Percentiles rank a stretch among this genome's conserved stretches.
Conservation (phyloP, 495 filamentous ascomycete genomes). For the Parathielavia hyrcaniae region DNA sequence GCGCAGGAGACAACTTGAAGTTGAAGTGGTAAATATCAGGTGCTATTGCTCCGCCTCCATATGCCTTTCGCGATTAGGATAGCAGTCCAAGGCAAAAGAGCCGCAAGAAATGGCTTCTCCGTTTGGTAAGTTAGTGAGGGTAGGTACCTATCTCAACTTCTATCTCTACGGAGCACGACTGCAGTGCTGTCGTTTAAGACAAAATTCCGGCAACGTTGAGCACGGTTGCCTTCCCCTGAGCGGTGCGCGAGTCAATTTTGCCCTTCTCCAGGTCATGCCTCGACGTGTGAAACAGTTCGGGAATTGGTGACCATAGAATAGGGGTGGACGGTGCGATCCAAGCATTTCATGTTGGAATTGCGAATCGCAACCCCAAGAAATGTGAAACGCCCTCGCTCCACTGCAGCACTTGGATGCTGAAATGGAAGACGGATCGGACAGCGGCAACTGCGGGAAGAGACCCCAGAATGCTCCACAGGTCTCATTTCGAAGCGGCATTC, state of each 20-base stretch:
- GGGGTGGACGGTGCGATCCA: not conserved
- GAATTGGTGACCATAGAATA: not conserved
- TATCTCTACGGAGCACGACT: too few species aligned
- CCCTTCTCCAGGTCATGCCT: not conserved
- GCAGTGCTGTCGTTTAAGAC: not conserved
- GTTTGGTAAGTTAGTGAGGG: too few species aligned
- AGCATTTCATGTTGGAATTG: not conserved
- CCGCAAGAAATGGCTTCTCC: conserved; percentile 3
- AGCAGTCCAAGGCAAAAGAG: not conserved
- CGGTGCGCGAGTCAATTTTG: not conserved
- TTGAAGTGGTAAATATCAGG: too few species aligned
- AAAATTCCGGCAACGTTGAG: too few species aligned
- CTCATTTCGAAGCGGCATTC: conserved; percentile 9
- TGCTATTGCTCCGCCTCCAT: too few species aligned
- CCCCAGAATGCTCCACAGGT: not conserved
- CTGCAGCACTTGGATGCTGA: not conserved
- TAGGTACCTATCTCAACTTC: too few species aligned
- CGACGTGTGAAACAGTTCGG: not conserved
- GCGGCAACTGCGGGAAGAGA: conserved; percentile 8
- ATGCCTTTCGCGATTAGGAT: not conserved
- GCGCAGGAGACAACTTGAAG: too few species aligned
- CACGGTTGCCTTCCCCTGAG: not conserved
- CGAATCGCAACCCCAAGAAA: not conserved
- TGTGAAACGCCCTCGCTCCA: not conserved
- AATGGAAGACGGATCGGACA: not conserved